Conservation (phyloP, 2,329 filamentous ascomycete genomes). For the Septoria linicola region DNA sequence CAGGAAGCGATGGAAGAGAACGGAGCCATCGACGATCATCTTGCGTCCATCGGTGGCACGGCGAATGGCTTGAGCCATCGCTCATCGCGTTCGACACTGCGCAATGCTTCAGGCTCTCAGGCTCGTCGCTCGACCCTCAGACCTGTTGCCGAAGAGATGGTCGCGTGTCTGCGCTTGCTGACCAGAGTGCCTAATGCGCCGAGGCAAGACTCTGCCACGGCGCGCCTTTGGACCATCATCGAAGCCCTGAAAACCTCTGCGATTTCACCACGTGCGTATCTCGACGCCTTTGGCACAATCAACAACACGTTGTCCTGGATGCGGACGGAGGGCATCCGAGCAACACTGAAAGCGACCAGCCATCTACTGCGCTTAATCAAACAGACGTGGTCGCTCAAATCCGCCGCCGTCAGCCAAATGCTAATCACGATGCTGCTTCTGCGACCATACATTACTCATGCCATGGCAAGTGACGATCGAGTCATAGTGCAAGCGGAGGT, state of each 20-base stretch:
- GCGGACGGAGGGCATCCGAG: conserved; percentile 65
- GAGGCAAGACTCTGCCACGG: conserved; percentile 21
- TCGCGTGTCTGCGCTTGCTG: conserved; percentile 32
- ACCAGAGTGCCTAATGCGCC: conserved; percentile 36
- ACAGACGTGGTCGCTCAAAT: conserved; percentile 62
- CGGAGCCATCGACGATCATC: conserved; percentile 8
- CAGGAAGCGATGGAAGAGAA: conserved; percentile 28
- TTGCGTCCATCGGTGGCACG: conserved; percentile 13
- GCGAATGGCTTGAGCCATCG: conserved; percentile 27
- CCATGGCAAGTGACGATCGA: conserved; percentile 31
- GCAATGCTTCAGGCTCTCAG: conserved; percentile 32
- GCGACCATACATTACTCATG: conserved; percentile 42
- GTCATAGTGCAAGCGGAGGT: conserved; percentile 44
- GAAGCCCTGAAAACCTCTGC: conserved; percentile 54
- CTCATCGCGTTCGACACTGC: conserved; percentile 29
- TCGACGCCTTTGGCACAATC: conserved; percentile 71
- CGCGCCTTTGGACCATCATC: conserved; percentile 31
- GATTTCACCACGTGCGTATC: conserved; percentile 48
- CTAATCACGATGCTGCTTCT: conserved; percentile 69
- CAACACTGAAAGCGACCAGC: conserved; percentile 60
- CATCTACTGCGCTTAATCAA: conserved; percentile 69
- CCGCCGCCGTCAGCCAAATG: conserved; percentile 56
- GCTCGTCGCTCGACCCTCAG: conserved; percentile 18
- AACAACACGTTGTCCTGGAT: conserved; percentile 67
- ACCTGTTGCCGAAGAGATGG: conserved; percentile 35